phyloP scores from a whole-genome alignment of 345 rosid genomes.

The Euphorbia peplus region DNA sequence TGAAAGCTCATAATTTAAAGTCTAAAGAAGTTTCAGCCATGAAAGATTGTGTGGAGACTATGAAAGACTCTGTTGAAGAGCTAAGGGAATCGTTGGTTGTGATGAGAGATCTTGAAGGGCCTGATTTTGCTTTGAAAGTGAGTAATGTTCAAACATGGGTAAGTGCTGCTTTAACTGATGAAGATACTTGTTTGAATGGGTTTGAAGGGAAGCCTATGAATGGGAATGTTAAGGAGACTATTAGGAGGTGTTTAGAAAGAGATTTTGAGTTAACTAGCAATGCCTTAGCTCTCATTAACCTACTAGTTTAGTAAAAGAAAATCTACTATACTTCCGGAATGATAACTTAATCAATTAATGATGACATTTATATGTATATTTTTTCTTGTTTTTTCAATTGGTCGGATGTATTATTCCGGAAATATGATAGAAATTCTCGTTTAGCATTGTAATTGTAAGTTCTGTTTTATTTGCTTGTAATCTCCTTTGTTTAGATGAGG shows the following conservation, averaged over 20 bases:
- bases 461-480: too few relatives aligned
- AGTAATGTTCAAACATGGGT: slow-evolving; percentile 43
- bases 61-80: slow-evolving; percentile 35
- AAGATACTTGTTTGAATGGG: slow-evolving; percentile 41
- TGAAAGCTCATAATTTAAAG: slow-evolving; percentile 8
- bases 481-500: too few relatives aligned
- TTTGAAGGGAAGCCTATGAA: slow-evolving; percentile 24
- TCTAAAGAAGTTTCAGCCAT: slow-evolving; percentile 31
- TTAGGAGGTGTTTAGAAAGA: slow-evolving; percentile 22
- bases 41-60: slow-evolving; percentile 36
- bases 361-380: too few relatives aligned
- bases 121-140: slow-evolving; percentile 33
- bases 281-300: slow-evolving; percentile 38
- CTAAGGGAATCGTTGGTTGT: slow-evolving; percentile 26
- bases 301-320: background rate
- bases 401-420: too few relatives aligned
- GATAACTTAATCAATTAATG: too few relatives aligned
- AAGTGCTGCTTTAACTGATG: slow-evolving; percentile 48
- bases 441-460: too few relatives aligned
- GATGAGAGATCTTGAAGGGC: slow-evolving; percentile 35
- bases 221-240: slow-evolving; percentile 23
- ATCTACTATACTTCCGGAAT: too few relatives aligned
- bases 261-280: slow-evolving; percentile 42
- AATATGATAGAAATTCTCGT: too few relatives aligned
- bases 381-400: too few relatives aligned